Conservation (phyloP, 2,329 filamentous ascomycete genomes). For the Huntiella abstrusa region DNA sequence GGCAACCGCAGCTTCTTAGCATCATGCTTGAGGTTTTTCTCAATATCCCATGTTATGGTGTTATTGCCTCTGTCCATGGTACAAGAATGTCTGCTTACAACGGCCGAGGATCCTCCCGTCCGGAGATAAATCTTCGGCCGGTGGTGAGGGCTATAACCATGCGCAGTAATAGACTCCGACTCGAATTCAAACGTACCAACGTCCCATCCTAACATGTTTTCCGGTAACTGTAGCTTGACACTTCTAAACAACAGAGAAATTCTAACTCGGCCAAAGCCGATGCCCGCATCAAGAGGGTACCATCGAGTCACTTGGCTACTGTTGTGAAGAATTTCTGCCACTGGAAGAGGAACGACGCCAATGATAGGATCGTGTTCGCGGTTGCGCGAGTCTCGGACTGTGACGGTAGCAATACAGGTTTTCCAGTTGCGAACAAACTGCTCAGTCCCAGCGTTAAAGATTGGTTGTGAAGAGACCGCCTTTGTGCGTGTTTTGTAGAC, state of each 20-base stretch:
- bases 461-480: constrained; percentile 82
- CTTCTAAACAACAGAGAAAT: constrained; percentile 82
- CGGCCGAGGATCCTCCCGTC: constrained; percentile 67
- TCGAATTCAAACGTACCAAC: constrained; percentile 85
- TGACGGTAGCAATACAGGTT: constrained; percentile 67
- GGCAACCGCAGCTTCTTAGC: constrained; percentile 44
- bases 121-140: constrained; percentile 63
- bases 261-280: constrained; percentile 76
- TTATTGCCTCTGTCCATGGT: constrained; percentile 8
- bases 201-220: constrained; percentile 75
- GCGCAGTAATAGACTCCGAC: constrained; percentile 48
- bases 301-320: constrained; percentile 73
- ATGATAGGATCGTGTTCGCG: constrained; percentile 88
- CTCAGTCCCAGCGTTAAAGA: constrained; percentile 93
- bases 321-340: constrained; percentile 74
- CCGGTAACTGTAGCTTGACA: constrained; percentile 71
- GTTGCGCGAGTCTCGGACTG: constrained; percentile 74
- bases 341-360: constrained; percentile 72
- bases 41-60: constrained; percentile 29
- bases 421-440: constrained; percentile 87
- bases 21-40: constrained; percentile 20
- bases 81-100: constrained; percentile 16
- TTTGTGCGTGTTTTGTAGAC: constrained; percentile 90
- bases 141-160: constrained; percentile 39
- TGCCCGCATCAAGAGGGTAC: constrained; percentile 91